Evolutionary conservation across 805 yeast species (phyloP).

Genomic region (Metschnikowia baotianmanensis): DNA sequence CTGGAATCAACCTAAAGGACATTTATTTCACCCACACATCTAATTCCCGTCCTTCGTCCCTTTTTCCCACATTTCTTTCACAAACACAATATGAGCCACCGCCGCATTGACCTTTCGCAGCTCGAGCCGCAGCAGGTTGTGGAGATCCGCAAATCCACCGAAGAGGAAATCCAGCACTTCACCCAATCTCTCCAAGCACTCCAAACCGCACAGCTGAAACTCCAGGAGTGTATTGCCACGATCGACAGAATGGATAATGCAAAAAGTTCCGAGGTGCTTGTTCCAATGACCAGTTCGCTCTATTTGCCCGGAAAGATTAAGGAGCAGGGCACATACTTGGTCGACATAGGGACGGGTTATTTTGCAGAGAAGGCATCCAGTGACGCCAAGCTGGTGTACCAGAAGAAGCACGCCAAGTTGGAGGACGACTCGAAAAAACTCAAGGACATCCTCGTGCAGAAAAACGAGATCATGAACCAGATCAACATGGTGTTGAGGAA

Average conservation of each 20-base stretch:
- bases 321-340: slow-evolving; percentile 68
- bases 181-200: slow-evolving; percentile 81
- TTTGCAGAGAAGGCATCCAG: slow-evolving; percentile 74
- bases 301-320: slow-evolving; percentile 83
- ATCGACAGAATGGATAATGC: slow-evolving; percentile 52
- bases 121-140: slow-evolving; percentile 81
- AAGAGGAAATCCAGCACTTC: slow-evolving; percentile 83
- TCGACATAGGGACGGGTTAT: slow-evolving; percentile 96
- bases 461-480: slow-evolving; percentile 59
- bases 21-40: too few species aligned
- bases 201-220: slow-evolving; percentile 75
- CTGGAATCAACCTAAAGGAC: too few species aligned
- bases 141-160: slow-evolving; percentile 79
- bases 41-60: not conserved
- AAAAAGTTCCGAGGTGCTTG: slow-evolving; percentile 53
- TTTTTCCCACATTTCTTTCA: not conserved
- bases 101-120: slow-evolving; percentile 57
- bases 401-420: slow-evolving; percentile 68
- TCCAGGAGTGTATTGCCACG: slow-evolving; percentile 74
- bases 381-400: slow-evolving; percentile 71
- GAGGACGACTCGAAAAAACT: slow-evolving; percentile 71
- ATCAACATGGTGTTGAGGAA: slow-evolving; percentile 57
- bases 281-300: slow-evolving; percentile 85
- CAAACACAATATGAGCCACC: slow-evolving; percentile 16
- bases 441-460: slow-evolving; percentile 71